Base-by-base conservation (phyloP, 2,329 filamentous ascomycete species). In the Ceratocystis eucalypticola region DNA sequence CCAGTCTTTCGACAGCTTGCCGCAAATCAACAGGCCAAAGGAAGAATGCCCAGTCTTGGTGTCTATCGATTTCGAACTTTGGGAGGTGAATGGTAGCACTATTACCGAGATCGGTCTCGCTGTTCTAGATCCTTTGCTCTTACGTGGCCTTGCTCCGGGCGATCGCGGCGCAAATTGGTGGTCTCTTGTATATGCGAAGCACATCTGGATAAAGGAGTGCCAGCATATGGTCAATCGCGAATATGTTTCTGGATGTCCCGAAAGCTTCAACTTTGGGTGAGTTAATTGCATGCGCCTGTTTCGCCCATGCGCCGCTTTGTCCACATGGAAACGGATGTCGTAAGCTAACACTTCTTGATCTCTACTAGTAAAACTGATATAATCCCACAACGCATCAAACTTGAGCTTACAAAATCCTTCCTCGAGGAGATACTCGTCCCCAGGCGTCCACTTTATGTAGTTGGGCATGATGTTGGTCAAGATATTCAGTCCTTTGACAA, bases 61-160 rank as follows among this genome's bases (percentile, higher is more conserved):
- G 67, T 85, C 83, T 69, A 79, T 97, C 57, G 94, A 99, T 71
- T 78, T 94, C 41, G 94, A 99, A 74, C 85, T 87, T 1, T 89
- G 86, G 67, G 94, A 99, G 74, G 76, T 77, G 25, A 78, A 83
- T 57, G 82, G 84, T 12, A 77, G 80, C 44, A 78, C 83, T 12
- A 81, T 97, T 67, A 96, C 92, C 0, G 94, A 99, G 74, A 80
- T 99, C 48, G 94, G 94, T 0, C 79, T 99, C 50, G 87, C 90
- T 1, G 86, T 87, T 2, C 79, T 97, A 0, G 91, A 97, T 73
- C 91, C 88, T 0, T 71, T 74, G 3, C 74, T 81, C 46, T 72
- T 91, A 25, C 71, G 75, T 0, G 76, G 74, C 6, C 69, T 85
- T 0, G 71, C 82, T 0, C 88, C 89, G 2, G 89, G 89, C 0